phyloP scores from a whole-genome alignment of 441 rosid species.

The Syzygium malaccense region DNA sequence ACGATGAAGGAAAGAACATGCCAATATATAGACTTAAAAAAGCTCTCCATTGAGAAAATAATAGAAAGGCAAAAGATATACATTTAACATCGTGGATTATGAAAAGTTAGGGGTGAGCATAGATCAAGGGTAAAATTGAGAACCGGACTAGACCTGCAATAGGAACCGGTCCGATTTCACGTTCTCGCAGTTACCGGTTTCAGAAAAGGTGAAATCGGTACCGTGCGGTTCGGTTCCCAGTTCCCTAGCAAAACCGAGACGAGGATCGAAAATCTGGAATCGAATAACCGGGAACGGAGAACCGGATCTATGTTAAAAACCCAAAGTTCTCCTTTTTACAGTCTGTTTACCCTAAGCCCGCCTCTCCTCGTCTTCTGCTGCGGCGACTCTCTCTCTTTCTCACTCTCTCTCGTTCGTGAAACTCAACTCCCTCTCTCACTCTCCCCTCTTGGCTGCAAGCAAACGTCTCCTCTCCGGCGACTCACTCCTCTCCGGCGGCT shows the following conservation, averaged over 20 bases:
- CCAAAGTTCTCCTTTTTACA: not conserved
- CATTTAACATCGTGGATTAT: not conserved
- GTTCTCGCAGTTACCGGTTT: fast-evolving
- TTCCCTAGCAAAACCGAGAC: too few relatives aligned
- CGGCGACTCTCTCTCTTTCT: too few relatives aligned
- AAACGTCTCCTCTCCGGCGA: not conserved
- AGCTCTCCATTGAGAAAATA: fast-evolving
- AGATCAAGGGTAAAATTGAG: fast-evolving
- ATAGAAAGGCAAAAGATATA: not conserved
- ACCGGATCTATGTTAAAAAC: not conserved
- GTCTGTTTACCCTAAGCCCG: not conserved
- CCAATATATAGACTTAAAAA: not conserved
- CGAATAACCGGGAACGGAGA: not conserved
- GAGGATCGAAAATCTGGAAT: not conserved
- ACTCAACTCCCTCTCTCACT: too few relatives aligned
- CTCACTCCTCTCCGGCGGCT: not conserved
- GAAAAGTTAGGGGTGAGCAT: not conserved
- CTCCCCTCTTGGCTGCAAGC: not conserved
- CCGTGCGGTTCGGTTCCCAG: too few relatives aligned
- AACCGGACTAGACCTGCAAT: fast-evolving
- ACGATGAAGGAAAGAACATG: not conserved
- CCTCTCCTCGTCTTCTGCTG: not conserved
- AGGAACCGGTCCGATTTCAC: fast-evolving
- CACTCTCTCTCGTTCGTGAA: too few relatives aligned
- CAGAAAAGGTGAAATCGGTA: fast-evolving